A percentile compares a stretch with the other conserved stretches of the same genome.
phyloP scores from a whole-genome alignment of 345 rosid species.

The Salix arbutifolia region DNA sequence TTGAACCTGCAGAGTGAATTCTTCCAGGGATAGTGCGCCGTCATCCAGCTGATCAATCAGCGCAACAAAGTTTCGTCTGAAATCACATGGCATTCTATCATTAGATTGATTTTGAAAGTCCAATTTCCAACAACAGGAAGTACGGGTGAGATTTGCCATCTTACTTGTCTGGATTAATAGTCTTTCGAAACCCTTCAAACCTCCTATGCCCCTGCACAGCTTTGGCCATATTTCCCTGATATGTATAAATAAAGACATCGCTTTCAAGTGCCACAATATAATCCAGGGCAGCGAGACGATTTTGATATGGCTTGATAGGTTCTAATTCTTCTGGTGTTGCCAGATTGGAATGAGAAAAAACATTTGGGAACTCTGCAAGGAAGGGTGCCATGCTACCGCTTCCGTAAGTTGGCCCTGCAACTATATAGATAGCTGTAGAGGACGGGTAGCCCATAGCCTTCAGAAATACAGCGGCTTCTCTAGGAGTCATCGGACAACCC shows the following conservation, averaged over 20 bases:
- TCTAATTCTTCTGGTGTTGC: slow-evolving; percentile 80
- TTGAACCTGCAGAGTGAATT: slow-evolving; percentile 65
- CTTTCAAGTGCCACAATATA: slow-evolving; percentile 87
- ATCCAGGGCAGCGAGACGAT: slow-evolving; percentile 92
- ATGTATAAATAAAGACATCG: slow-evolving; percentile 85
- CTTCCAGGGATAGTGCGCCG: slow-evolving; percentile 61
- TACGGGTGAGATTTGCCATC: neutral
- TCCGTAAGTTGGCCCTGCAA: slow-evolving; percentile 87
- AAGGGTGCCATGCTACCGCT: slow-evolving; percentile 73
- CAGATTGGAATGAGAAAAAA: slow-evolving; percentile 68
- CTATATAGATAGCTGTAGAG: slow-evolving; percentile 77
- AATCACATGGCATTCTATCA: slow-evolving; percentile 10
- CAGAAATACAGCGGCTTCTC: slow-evolving; percentile 90
- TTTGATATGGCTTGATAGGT: slow-evolving; percentile 67
- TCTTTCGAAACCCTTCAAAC: slow-evolving; percentile 79
- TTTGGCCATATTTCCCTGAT: slow-evolving; percentile 97
- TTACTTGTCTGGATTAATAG: slow-evolving; percentile 85
- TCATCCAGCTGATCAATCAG: slow-evolving; percentile 68
- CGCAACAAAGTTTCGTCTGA: slow-evolving; percentile 63
- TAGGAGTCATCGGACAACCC: slow-evolving; percentile 96
- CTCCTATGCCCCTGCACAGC: slow-evolving; percentile 93
- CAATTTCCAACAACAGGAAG: neutral
- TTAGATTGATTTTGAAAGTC: neutral
- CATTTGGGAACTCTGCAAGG: slow-evolving; percentile 75
- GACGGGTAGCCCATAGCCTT: slow-evolving; percentile 96